phyloP scores from a whole-genome alignment of 768 basidiomycete species.

The Leccinum subtestaceum region DNA sequence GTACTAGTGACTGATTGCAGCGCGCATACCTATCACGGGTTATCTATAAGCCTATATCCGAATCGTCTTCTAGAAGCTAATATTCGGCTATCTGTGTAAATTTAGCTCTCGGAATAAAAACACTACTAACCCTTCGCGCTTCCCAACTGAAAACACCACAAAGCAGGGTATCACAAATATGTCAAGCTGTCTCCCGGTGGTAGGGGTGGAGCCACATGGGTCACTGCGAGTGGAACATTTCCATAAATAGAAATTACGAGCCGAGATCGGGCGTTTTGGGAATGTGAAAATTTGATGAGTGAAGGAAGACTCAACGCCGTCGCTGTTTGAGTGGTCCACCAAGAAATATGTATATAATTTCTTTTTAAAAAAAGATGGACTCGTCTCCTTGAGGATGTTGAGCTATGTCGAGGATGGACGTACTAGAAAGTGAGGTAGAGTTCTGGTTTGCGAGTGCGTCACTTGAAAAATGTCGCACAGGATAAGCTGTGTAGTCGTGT shows the following conservation, averaged over 20 bases:
- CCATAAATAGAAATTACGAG: constrained; percentile 26
- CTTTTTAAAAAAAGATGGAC: background rate
- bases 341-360: background rate
- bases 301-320: constrained; percentile 23
- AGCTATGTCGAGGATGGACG: background rate
- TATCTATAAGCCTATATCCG: background rate
- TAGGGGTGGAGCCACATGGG: background rate
- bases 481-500: constrained; percentile 32
- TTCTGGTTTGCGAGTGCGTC: background rate
- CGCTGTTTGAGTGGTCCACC: constrained; percentile 3
- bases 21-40: no score
- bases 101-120: background rate
- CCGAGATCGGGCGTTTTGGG: constrained; percentile 21
- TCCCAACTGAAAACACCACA: background rate
- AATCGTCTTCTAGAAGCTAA: background rate
- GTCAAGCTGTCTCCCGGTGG: background rate
- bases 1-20: background rate
- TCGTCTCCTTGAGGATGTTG: background rate
- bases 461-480: no score
- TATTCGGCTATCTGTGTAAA: background rate
- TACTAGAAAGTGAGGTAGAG: background rate
- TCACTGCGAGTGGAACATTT: constrained; percentile 3
- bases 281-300: constrained; percentile 20
- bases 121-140: background rate
- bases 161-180: background rate